phyloP scores from a whole-genome alignment of 83 land plant genomes.

The Picea abies region DNA sequence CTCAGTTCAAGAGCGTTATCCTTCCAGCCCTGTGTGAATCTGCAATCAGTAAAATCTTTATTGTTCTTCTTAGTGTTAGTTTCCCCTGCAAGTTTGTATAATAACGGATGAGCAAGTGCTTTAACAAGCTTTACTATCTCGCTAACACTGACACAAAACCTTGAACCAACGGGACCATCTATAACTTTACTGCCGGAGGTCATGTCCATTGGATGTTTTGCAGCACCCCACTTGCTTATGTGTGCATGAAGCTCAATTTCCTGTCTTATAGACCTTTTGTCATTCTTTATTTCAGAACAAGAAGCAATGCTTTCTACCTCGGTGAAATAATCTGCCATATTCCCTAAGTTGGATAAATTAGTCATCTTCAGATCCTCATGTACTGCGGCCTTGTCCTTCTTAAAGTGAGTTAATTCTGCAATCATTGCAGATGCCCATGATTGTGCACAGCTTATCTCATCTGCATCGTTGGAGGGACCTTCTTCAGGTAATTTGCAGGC shows the following conservation, averaged over 20 bases:
- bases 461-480: neutral
- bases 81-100: neutral
- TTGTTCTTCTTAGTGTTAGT: neutral
- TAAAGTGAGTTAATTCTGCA: slow-evolving; percentile 31
- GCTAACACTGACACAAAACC: neutral
- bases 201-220: neutral
- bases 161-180: neutral
- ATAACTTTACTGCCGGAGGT: neutral
- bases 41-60: neutral
- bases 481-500: neutral
- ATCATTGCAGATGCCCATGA: slow-evolving; percentile 41
- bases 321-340: neutral
- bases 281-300: neutral
- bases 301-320: slow-evolving; percentile 1
- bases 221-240: neutral
- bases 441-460: slow-evolving; percentile 17
- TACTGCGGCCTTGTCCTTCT: slow-evolving; percentile 24
- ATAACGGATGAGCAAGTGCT: slow-evolving; percentile 15
- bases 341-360: neutral
- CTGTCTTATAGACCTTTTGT: neutral
- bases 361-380: neutral
- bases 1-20: neutral
- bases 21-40: neutral
- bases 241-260: slow-evolving; percentile 9
- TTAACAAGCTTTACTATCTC: slow-evolving; percentile 18